Evolutionary conservation across 164 flowering plant genomes (phyloP), one percentile per base, ranked within the genome.

Genomic region (Cinnamomum chago): DNA sequence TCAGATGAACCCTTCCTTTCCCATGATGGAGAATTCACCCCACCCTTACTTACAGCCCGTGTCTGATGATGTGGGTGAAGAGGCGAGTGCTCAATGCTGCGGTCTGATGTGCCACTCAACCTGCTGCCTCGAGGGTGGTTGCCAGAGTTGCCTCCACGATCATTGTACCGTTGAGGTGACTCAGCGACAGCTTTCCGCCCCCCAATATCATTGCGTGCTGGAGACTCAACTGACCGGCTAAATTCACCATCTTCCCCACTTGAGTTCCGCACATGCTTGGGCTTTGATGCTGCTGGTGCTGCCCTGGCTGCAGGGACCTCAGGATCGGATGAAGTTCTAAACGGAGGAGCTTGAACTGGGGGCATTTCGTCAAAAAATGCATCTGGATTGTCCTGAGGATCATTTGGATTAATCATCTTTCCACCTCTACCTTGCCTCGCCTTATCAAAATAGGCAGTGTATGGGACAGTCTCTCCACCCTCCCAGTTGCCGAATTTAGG

Each of bases 401-500:
- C 96, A 79, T 92, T 90, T 52, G 97, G 96, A 74, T 92, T 92
- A 25, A 85, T 83, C 73, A 86, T 76, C 83, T 84, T 85, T 50
- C 86, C 89, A 2, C 87, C 77, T 68, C 14, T 67, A 35, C 81
- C 89, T 80, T 90, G 84, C 52, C 94, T 84, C 17, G 98, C 99
- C 80, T 89, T 88, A 2, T 93, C 93, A 73, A 95, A 95, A 72
- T 84, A 92, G 22, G 81, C 92, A 1, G 99, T 95, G 83, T 93
- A 93, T 30, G 93, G 92, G 74, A 87, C 91, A 80, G 85, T 79
- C 10, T 86, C 92, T 67, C 81, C 92, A 71, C 79, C 84, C 52
- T 87, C 88, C 99, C 99, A 92, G 69, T 90, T 88, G 60, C 99
- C 99, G 72, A 95, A 95, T 72, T 86, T 73, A 18, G 99, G 99